Percentiles rank a stretch among this genome's conserved stretches.
These are phyloP conservation scores for Sporisorium exsertum DNA, from an alignment of 1,284 basidiomycete genomes.

Conservation along the genomic window DNA sequence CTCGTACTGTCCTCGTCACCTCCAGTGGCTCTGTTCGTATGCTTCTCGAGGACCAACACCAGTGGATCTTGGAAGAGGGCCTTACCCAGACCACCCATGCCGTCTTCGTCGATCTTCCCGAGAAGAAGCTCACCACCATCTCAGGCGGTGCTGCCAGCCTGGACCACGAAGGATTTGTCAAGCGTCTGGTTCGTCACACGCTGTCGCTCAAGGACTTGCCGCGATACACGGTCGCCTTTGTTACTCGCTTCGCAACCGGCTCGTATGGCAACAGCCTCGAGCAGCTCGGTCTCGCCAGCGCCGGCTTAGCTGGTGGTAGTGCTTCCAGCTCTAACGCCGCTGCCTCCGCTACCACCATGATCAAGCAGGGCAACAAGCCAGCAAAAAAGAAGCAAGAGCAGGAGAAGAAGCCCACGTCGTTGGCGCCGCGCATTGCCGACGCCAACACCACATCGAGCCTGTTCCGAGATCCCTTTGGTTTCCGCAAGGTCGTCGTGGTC, in stretches of 20 bases:
- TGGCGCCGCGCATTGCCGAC: conserved; percentile 52
- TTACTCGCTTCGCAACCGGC: conserved; percentile 79
- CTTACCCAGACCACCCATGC: conserved; percentile 75
- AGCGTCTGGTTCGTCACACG: conserved; percentile 62
- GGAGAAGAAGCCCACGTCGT: conserved; percentile 39
- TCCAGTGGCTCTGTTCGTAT: conserved; percentile 83
- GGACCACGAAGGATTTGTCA: conserved; percentile 74
- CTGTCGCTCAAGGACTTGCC: conserved; percentile 76
- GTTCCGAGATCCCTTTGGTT: conserved; percentile 80
- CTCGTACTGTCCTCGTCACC: conserved; percentile 77
- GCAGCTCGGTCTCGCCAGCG: conserved; percentile 63
- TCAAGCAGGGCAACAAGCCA: conserved; percentile 44
- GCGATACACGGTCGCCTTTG: conserved; percentile 77
- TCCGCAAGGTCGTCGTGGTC: conserved; percentile 83
- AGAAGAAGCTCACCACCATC: conserved; percentile 72
- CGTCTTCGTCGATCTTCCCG: conserved; percentile 82
- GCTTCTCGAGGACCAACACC: conserved; percentile 76
- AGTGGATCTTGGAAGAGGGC: conserved; percentile 87
- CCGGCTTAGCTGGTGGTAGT: conserved; percentile 6
- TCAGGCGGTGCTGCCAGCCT: conserved; percentile 42
- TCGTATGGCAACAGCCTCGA: conserved; percentile 74
- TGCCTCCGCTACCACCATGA: conserved; percentile 39
- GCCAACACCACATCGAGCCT: conserved; percentile 45
- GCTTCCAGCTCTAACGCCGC: conserved; percentile 7
- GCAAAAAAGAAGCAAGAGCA: conserved; percentile 25